These are phyloP conservation scores for Aspergillus jensenii DNA, from an alignment of 2,329 filamentous ascomycete genomes.

Conservation along the genomic window DNA sequence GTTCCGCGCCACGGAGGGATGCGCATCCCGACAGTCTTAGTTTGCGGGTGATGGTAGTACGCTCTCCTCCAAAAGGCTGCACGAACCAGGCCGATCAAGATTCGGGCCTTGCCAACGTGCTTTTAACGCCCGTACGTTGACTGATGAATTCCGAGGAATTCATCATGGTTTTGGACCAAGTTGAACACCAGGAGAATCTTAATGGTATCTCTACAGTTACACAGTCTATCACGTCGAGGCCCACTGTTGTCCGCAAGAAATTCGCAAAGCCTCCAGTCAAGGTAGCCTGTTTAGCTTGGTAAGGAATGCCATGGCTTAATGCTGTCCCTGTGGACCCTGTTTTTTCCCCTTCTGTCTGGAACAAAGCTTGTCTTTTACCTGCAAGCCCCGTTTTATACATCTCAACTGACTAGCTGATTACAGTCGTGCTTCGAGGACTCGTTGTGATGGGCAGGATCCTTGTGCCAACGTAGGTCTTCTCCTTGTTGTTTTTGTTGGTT, in stretches of 20 bases:
- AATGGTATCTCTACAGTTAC: slow-evolving; percentile 19
- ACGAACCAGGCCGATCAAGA: slow-evolving; percentile 5
- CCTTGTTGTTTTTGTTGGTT: background rate
- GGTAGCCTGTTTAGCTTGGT: slow-evolving; percentile 46
- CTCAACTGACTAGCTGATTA: slow-evolving; percentile 9
- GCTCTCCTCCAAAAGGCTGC: slow-evolving; percentile 6
- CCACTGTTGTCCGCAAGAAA: slow-evolving; percentile 41
- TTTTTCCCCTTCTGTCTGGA: background rate
- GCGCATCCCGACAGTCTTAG: slow-evolving; percentile 8
- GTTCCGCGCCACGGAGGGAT: slow-evolving; percentile 10
- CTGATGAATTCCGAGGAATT: background rate
- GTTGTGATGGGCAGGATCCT: slow-evolving; percentile 46
- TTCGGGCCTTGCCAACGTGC: slow-evolving; percentile 1
- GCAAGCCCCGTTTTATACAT: slow-evolving; percentile 2
- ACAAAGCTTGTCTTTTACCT: slow-evolving; percentile 8
- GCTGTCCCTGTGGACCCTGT: background rate
- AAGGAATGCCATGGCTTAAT: slow-evolving; percentile 18
- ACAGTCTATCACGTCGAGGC: slow-evolving; percentile 25
- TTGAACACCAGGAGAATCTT: slow-evolving; percentile 15
- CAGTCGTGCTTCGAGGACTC: slow-evolving; percentile 44
- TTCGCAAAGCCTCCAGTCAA: slow-evolving; percentile 48
- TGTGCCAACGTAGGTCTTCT: slow-evolving; percentile 42
- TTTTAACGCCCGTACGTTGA: background rate
- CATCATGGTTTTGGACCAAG: slow-evolving; percentile 25
- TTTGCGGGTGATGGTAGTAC: slow-evolving; percentile 12